Evolutionary conservation across 306 rosid species (phyloP), one percentile per base, ranked within the genome.

Genomic region (Abrus pulchellus): DNA sequence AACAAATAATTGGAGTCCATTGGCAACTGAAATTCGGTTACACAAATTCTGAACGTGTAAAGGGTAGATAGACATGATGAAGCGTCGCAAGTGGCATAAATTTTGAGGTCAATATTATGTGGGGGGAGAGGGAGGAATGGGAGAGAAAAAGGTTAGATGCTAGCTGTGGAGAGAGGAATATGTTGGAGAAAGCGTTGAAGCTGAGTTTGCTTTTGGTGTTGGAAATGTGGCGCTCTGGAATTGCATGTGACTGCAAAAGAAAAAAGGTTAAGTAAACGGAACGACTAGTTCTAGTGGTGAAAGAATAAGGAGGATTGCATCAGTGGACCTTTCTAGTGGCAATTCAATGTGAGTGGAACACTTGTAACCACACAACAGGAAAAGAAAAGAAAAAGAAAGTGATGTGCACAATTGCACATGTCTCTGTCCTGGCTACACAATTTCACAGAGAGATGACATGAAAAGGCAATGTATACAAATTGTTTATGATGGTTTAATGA

Each of bases 301-400:
- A 52, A 81, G 76, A 69, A 78, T 44, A 29, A 13, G 50, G 72
- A 20, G 32, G 68, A 41, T 7, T 82, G 56, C 49, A 60, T 27
- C 38, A 13, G 76, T 74, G 89, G 81, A 86, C 72, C 73, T 61
- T 62, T 5, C 47, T 33, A 67, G 80, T 65, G 86, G 67, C 88
- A 87, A 84, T 76, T 48, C 63, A 49, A 49, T 77, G 59, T 78
- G 77, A 60, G 76, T 33, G 30, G 56, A 86, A 75, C 56, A 45
- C 13, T 0, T 43, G 20, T 66, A 14, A 29, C 38, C 63, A 29
- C 8, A 12, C 12, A 3, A 29, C 5, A 53, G 4, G 20, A 54
- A 55, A 6, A 14, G 1, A 9, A 30, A 59, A 29, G 1, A 1
- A 10, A 32, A 13, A 62, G 1, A 62, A 62, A 63, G 75, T 79